Conservation (phyloP, 202 grass and related monocot genomes). For the Sporobolus alterniflorus region DNA sequence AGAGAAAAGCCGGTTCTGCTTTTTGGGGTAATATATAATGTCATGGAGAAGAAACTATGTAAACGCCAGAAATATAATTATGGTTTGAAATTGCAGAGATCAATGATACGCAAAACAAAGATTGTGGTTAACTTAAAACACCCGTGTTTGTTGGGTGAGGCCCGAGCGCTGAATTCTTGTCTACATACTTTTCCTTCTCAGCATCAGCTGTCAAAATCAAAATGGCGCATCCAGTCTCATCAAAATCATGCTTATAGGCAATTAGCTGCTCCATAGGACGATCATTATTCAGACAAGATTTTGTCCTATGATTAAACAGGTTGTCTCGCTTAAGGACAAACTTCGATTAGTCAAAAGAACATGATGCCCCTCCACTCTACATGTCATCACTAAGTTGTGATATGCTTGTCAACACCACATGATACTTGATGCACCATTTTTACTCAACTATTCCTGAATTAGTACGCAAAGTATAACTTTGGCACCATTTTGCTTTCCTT, state of each 20-base stretch:
- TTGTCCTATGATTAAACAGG: conserved; percentile 47
- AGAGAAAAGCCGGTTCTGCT: conserved; percentile 6
- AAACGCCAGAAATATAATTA: neutral
- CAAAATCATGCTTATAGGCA: conserved; percentile 27
- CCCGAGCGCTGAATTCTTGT: conserved; percentile 6
- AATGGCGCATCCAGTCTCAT: conserved; percentile 40
- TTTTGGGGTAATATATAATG: neutral
- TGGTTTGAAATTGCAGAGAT: neutral
- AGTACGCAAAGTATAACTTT: neutral
- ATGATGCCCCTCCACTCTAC: conserved; percentile 56
- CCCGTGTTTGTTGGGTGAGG: neutral
- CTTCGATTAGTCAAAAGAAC: conserved; percentile 53
- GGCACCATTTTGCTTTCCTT: neutral
- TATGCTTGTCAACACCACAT: conserved; percentile 33
- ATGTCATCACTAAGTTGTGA: conserved; percentile 39
- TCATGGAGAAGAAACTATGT: neutral
- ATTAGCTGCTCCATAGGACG: conserved; percentile 47
- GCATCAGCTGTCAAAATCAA: conserved; percentile 21
- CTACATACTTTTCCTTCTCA: conserved; percentile 7
- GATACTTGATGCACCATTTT: conserved; percentile 11
- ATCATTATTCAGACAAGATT: conserved; percentile 48
- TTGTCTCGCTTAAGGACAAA: conserved; percentile 45
- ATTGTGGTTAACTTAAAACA: neutral
- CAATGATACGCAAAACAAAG: conserved; percentile 1
- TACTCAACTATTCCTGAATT: conserved; percentile 12